Evolutionary conservation across 1,139 yeast species (phyloP).

Genomic region (Trichomonascaceae sp.): DNA sequence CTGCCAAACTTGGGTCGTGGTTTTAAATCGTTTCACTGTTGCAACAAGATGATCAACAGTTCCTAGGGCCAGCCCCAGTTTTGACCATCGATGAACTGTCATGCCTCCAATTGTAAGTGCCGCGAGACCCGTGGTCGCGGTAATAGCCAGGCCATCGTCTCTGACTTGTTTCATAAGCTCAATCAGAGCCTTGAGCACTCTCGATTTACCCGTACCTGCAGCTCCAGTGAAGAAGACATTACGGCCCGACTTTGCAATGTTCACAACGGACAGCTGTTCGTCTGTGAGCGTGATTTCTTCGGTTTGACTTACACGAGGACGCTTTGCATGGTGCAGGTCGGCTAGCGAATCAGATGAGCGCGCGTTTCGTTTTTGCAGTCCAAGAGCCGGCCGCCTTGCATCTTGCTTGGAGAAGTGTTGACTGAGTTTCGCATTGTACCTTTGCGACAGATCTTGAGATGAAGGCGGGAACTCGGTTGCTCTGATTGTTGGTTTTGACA

Average conservation of each 20-base stretch:
- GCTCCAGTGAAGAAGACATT: slow-evolving; percentile 75
- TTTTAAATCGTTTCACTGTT: slow-evolving; percentile 32
- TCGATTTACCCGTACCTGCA: slow-evolving; percentile 94
- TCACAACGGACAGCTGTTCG: slow-evolving; percentile 9
- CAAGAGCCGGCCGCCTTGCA: too few species aligned
- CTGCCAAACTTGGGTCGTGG: slow-evolving; percentile 41
- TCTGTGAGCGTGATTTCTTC: slow-evolving; percentile 5
- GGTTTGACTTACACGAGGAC: too few species aligned
- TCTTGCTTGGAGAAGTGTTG: too few species aligned
- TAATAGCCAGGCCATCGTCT: slow-evolving; percentile 48
- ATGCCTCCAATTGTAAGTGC: slow-evolving; percentile 79
- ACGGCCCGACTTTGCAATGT: slow-evolving; percentile 8
- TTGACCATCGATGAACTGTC: slow-evolving; percentile 67
- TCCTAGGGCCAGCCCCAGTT: slow-evolving; percentile 61
- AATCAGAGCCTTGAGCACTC: slow-evolving; percentile 50
- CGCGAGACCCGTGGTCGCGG: slow-evolving; percentile 88
- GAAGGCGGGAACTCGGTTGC: too few species aligned
- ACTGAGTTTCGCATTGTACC: too few species aligned
- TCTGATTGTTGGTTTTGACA: too few species aligned
- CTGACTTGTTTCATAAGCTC: slow-evolving; percentile 29
- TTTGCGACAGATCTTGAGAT: too few species aligned
- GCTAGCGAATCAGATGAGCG: too few species aligned
- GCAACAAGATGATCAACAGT: slow-evolving; percentile 31
- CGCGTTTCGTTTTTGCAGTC: too few species aligned
- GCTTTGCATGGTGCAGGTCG: too few species aligned